Conservation (phyloP, 495 filamentous ascomycete genomes). For the Aspergillus bridgeri region DNA sequence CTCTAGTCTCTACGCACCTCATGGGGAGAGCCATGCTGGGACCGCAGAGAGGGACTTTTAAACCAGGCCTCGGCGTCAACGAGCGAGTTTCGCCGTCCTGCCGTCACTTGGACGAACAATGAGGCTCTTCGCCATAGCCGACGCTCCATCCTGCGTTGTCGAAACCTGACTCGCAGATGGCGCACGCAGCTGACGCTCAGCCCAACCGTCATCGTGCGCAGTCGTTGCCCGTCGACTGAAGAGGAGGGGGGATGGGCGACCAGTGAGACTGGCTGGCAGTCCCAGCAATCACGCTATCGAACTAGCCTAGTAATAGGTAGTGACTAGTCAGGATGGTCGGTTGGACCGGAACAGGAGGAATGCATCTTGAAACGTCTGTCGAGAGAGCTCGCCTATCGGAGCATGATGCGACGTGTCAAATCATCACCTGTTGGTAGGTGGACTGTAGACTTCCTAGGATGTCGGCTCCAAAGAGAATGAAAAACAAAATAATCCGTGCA, state of each 20-base stretch:
- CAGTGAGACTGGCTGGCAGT: not conserved
- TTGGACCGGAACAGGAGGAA: not conserved
- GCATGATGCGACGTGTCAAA: not conserved
- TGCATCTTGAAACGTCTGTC: not conserved
- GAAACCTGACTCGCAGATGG: not conserved
- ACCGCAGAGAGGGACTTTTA: not conserved
- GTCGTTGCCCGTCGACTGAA: no score
- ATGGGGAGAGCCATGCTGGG: not conserved
- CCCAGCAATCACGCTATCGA: not conserved
- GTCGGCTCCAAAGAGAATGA: not conserved
- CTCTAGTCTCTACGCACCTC: no score
- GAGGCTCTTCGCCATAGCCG: not conserved
- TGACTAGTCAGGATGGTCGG: not conserved
- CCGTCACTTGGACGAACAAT: not conserved
- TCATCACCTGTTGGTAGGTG: no score
- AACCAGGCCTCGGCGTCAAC: not conserved
- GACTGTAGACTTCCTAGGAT: no score
- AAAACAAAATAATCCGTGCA: not conserved
- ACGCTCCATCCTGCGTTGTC: not conserved
- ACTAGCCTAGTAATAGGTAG: not conserved
- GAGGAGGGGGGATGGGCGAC: no score
- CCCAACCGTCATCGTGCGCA: not conserved
- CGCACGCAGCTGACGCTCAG: not conserved
- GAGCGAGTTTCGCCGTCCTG: not conserved
- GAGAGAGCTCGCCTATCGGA: no score